Evolutionary conservation across 306 rosid genomes (phyloP), one percentile per base, ranked within the genome.

Genomic region (Malus fusca): DNA sequence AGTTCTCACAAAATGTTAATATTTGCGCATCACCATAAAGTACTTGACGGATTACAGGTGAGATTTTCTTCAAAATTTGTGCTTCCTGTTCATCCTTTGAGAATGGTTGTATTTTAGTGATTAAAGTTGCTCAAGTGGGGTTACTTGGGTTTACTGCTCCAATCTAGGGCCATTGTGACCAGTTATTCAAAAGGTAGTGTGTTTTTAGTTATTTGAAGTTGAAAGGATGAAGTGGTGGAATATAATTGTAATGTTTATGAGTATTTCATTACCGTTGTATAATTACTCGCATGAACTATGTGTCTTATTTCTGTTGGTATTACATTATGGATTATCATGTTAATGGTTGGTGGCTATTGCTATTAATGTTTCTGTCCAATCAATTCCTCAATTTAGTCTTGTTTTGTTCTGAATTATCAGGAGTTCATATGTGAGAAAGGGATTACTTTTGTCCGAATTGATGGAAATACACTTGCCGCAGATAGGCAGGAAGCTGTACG

Each of bases 21-120:
- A 80, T 94, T 94, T 90, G 97, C 90, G 56, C 98, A 94, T 89
- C 97, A 94, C 79, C 97, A 84, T 82, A 92, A 83, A 83, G 98
- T 92, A 67, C 98, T 94, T 79, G 96, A 94, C 19, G 92, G 92
- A 79, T 80, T 92, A 76, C 98, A 94, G 90, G 98, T 93, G 75
- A 68, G 73, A 66, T 30, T 72, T 82, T 42, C 75, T 63, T 79
- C 55, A 53, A 12, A 51, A 44, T 72, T 78, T 72, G 69, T 64
- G 73, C 56, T 61, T 77, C 61, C 81, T 53, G 51, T 83, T 78
- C 68, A 67, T 66, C 55, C 53, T 4, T 77, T 69, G 30, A 43
- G 53, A 73, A 60, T 79, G 42, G 31, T 76, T 63, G 9, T 58
- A 6, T 51, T 46, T 52, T 46, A 30, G 33, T 31, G 14, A 28